Evolutionary conservation across 208 protist species (phyloP).

Genomic region (Wallacemonas collosoma): DNA sequence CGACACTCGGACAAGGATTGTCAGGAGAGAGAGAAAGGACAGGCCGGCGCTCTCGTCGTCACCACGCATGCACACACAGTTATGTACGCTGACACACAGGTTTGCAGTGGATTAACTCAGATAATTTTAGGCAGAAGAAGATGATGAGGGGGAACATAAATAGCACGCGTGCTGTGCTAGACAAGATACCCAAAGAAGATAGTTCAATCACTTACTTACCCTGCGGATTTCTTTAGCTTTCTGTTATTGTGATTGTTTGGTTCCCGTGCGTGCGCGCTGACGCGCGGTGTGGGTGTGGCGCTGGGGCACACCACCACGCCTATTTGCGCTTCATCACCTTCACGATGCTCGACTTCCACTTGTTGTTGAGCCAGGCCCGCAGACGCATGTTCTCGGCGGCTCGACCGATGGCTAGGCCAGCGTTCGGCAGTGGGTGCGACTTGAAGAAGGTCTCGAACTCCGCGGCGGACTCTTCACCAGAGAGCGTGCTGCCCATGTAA

Average conservation of each 20-base stretch:
- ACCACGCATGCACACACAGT: too few species aligned
- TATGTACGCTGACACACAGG: too few species aligned
- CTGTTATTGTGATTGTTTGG: constrained; percentile 4
- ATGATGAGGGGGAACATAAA: too few species aligned
- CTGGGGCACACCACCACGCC: neutral
- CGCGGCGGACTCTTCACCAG: constrained; percentile 38
- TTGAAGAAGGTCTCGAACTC: constrained; percentile 78
- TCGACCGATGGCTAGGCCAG: constrained; percentile 66
- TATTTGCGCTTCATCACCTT: constrained; percentile 22
- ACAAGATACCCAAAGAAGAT: too few species aligned
- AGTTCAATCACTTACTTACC: too few species aligned
- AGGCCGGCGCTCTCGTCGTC: neutral
- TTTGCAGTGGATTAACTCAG: too few species aligned
- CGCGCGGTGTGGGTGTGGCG: too few species aligned
- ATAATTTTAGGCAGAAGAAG: too few species aligned
- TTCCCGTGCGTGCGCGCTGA: neutral
- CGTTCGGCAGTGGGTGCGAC: constrained; percentile 70
- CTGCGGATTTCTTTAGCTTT: too few species aligned
- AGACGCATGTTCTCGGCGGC: constrained; percentile 68
- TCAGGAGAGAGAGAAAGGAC: constrained; percentile 18
- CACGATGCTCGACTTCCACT: constrained; percentile 43
- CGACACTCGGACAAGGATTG: neutral
- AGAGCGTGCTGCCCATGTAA: constrained; percentile 58
- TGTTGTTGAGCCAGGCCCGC: constrained; percentile 56
- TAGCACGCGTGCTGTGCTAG: too few species aligned